Conservation (phyloP, 192 early-diverging fungal species). For the Lunasporangiospora selenospora region DNA sequence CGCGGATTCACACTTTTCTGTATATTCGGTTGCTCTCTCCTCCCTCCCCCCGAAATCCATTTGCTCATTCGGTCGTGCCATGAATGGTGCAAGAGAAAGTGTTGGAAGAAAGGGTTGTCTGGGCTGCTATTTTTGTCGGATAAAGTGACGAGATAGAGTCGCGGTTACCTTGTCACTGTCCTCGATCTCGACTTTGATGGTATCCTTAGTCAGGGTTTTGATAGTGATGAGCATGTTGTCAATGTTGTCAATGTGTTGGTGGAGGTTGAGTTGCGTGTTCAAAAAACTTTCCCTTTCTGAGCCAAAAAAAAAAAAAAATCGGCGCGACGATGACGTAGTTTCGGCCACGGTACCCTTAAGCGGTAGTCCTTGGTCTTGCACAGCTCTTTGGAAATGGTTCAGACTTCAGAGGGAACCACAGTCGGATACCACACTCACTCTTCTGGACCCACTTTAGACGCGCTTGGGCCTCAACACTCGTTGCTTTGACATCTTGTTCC, state of each 20-base stretch:
- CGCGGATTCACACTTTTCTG: too few relatives aligned
- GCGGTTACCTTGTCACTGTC: slow-evolving; percentile 58
- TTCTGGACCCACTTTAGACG: too few relatives aligned
- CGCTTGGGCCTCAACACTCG: too few relatives aligned
- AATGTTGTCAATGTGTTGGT: background rate
- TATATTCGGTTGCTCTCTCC: too few relatives aligned
- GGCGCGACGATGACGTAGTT: background rate
- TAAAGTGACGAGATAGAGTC: background rate
- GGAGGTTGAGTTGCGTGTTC: background rate
- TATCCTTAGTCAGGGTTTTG: slow-evolving; percentile 92
- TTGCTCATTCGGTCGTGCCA: too few relatives aligned
- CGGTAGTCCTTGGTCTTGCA: too few relatives aligned
- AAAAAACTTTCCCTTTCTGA: background rate
- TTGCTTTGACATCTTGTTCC: background rate
- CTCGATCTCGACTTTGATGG: slow-evolving; percentile 82
- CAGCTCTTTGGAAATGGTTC: too few relatives aligned
- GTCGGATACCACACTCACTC: background rate
- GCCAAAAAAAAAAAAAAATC: background rate
- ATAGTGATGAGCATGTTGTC: slow-evolving; percentile 79
- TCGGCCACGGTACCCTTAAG: background rate
- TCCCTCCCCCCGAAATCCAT: too few relatives aligned
- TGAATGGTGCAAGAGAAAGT: too few relatives aligned
- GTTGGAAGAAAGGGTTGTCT: too few relatives aligned
- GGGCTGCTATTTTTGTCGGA: too few relatives aligned
- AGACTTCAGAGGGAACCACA: too few relatives aligned